Evolutionary conservation across 208 protist genomes (phyloP), one percentile per base, ranked within the genome.

Genomic region (Porcisia deanei): DNA sequence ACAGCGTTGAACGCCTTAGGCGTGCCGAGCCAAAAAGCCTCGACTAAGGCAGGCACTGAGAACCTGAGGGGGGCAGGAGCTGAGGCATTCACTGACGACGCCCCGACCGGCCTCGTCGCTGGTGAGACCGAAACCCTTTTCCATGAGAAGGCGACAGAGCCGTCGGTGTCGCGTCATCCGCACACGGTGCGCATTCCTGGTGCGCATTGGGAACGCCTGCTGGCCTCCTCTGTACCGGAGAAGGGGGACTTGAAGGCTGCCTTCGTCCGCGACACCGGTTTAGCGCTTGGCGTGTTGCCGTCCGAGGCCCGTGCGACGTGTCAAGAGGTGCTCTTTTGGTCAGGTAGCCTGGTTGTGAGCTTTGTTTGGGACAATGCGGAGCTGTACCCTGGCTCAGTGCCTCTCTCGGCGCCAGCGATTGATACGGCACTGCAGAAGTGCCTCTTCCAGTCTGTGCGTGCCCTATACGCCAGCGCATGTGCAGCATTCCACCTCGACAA

Each of bases 381-480:
- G 60, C 60, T 78, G 52, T 75, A 75, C 60, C 78, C 72, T 1
- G 78, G 66, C 2, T 59, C 78, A 16, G 41, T 14, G n/a, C 61
- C 73, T 45, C 76, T 85, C 47, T 67, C 79, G 1, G 80, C 68
- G 37, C 68, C 75, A 10, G 84, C 85, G 10, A 80, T 88, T 37
- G 75, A 88, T 18, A 37, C 47, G 14, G 78, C 68, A 3, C 66
- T 91, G 52, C 39, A 53, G 8, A 43, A 59, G 25, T 91, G 43
- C 61, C 34, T 25, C 2, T 86, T 79, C 60, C 59, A 73, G 0
- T 39, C 73, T 25, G 43, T 86, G 75, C 73, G 74, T 8, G 64
- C 52, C 52, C 25, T 82, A 12, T 79, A 86, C 75, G 73, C 66
- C 16, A 30, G 45, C 0, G 49, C 73, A 16, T 81, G 75, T 63